These are phyloP conservation scores for Psilocybe sp. DNA, from an alignment of 768 basidiomycete genomes.

Conservation along the genomic window DNA sequence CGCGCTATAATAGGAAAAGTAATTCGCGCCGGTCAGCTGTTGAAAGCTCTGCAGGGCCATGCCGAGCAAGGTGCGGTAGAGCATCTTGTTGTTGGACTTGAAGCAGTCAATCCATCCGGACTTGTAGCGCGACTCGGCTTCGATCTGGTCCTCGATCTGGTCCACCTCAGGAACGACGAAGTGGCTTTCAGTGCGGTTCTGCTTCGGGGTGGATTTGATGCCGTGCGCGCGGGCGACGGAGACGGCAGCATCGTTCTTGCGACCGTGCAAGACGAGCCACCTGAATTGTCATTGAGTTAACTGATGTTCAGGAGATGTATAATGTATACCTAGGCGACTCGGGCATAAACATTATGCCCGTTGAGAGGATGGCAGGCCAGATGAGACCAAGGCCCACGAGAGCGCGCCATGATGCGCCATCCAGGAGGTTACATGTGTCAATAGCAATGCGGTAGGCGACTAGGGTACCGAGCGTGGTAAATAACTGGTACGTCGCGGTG, in stretches of 20 bases:
- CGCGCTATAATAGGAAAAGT: slow-evolving; percentile 67
- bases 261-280: slow-evolving; percentile 54
- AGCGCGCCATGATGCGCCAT: slow-evolving; percentile 57
- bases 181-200: slow-evolving; percentile 23
- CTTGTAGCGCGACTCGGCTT: slow-evolving; percentile 42
- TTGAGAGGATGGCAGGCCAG: slow-evolving; percentile 59
- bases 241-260: slow-evolving; percentile 43
- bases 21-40: slow-evolving; percentile 71
- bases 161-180: slow-evolving; percentile 47
- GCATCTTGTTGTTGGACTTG: slow-evolving; percentile 46
- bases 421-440: slow-evolving; percentile 50
- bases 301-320: slow-evolving; percentile 1
- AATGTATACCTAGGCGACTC: slow-evolving; percentile 49
- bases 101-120: slow-evolving; percentile 74
- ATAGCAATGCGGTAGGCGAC: slow-evolving; percentile 70
- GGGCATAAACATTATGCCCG: slow-evolving; percentile 70
- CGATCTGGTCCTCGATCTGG: slow-evolving; percentile 52
- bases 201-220: slow-evolving; percentile 35
- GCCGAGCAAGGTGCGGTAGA: slow-evolving; percentile 62
- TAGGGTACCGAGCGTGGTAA: slow-evolving; percentile 71
- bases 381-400: slow-evolving; percentile 60
- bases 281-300: slow-evolving; percentile 19
- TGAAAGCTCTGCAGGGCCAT: slow-evolving; percentile 70
- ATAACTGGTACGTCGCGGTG: slow-evolving; percentile 60
- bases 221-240: slow-evolving; percentile 51